A percentile compares a stretch with the other conserved stretches of the same genome.
Conservation (phyloP, 2,329 filamentous ascomycete species). For the Alternaria tenuissima region DNA sequence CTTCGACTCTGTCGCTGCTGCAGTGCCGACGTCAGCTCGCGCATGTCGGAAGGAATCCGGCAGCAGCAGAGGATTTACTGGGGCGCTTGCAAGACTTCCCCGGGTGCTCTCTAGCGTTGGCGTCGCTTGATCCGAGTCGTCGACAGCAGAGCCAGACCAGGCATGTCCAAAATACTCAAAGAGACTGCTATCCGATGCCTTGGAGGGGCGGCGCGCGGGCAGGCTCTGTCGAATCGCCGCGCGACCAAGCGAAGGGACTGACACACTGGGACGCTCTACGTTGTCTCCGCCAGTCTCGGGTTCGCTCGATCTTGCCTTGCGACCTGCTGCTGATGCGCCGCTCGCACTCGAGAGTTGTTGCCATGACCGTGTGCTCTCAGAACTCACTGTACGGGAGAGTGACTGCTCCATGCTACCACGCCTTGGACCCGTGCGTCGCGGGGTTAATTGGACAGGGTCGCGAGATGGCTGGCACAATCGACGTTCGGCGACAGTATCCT, state of each 20-base stretch:
- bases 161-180: conserved; percentile 33
- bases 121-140: conserved; percentile 58
- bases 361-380: conserved; percentile 51
- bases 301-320: conserved; percentile 68
- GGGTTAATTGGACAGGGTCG: conserved; percentile 7
- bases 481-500: conserved; percentile 6
- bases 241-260: conserved; percentile 66
- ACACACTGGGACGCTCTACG: conserved; percentile 68
- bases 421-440: conserved; percentile 16
- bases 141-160: conserved; percentile 55
- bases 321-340: conserved; percentile 47
- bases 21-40: conserved; percentile 54
- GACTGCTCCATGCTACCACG: conserved; percentile 39
- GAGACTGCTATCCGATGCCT: conserved; percentile 55
- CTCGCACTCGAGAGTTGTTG: conserved; percentile 60
- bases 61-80: conserved; percentile 44
- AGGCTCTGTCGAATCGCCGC: conserved; percentile 54
- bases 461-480: conserved; percentile 5
- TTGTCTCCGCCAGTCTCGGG: conserved; percentile 66
- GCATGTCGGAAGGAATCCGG: conserved; percentile 59
- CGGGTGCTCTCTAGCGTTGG: conserved; percentile 42
- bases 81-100: conserved; percentile 21
- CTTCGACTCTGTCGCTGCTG: conserved; percentile 60
- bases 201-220: conserved; percentile 52
- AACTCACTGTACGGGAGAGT: conserved; percentile 48